A percentile compares a stretch with the other conserved stretches of the same genome.
Conservation (phyloP, 2,329 filamentous ascomycete species). For the Tolypocladium paradoxum region DNA sequence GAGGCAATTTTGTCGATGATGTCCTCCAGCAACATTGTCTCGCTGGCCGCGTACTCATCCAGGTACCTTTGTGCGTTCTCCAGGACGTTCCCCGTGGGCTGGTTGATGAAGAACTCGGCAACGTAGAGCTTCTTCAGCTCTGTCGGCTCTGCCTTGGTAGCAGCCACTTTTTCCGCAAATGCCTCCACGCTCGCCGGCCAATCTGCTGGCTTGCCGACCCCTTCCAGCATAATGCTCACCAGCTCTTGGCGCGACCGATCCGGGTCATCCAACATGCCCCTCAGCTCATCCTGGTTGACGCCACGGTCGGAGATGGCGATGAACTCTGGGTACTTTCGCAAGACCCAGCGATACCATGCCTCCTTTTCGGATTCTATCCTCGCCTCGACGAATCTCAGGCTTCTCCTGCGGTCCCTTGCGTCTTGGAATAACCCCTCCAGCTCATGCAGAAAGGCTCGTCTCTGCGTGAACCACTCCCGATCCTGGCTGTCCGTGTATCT, state of each 20-base stretch:
- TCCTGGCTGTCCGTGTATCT: conserved; percentile 23
- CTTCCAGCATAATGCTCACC: conserved; percentile 23
- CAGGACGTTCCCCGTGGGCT: conserved; percentile 19
- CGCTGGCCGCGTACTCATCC: conserved; percentile 21
- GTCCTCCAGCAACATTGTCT: conserved; percentile 18
- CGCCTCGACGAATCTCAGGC: conserved; percentile 35
- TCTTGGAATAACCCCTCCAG: conserved; percentile 38
- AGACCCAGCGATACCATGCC: conserved; percentile 39
- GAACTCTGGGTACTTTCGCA: conserved; percentile 27
- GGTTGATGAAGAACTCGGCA: conserved; percentile 29
- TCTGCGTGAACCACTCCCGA: conserved; percentile 41
- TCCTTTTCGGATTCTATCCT: conserved; percentile 40
- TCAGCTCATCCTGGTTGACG: conserved; percentile 20
- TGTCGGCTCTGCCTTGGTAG: conserved; percentile 17
- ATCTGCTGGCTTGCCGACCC: conserved; percentile 20
- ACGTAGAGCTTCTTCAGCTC: conserved; percentile 28
- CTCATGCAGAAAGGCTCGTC: conserved; percentile 36
- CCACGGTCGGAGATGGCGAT: conserved; percentile 20
- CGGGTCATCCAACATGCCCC: conserved; percentile 24
- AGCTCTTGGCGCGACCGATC: conserved; percentile 25
- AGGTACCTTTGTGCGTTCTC: conserved; percentile 26
- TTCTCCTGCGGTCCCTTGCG: conserved; percentile 30
- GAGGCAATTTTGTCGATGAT: conserved; percentile 22
- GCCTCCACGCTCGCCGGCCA: conserved; percentile 22
- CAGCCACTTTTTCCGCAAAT: conserved; percentile 22